Base-by-base conservation (phyloP, 2,329 filamentous ascomycete genomes). In the Colletotrichum camelliae region DNA sequence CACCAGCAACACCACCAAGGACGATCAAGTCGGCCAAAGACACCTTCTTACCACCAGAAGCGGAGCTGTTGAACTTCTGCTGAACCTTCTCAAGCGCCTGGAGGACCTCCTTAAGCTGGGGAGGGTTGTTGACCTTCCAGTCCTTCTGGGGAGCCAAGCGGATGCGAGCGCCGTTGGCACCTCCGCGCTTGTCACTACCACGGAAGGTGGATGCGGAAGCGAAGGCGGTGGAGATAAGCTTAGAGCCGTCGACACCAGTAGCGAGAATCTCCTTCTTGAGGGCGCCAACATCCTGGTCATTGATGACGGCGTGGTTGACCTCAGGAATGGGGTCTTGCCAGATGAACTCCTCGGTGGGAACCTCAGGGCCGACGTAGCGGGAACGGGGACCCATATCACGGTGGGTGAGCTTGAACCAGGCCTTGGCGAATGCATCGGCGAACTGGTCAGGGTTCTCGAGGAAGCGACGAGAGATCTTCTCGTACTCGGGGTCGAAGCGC, bases 391-490 rank as follows among this genome's bases (percentile, higher is more conserved):
- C 94, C 86, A 96, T 90, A 83, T 96, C 94, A 86, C 94, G 94
- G 87, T 96, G 94, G 37, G 94, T 88, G 57, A 96, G 90, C 91
- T 96, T 96, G 91, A 95, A 96, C 94, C 94, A 96, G 18, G 94
- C 94, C 67, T 91, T 91, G 24, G 90, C 88, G 81, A 96, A 96
- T 8, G 90, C 92, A 75, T 95, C 92, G 72, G 88, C 89, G 48
- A 96, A 89, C 87, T 94, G 85, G 64, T 94, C 89, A 2, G 93
- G 93, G 85, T 96, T 86, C 78, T 92, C 90, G 62, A 93, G 86
- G 90, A 92, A 96, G 80, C 89, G 90, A 69, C 92, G 90, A n/a
- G 93, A 90, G 82, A 96, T 94, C 90, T 95, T 95, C 86, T 94
- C 92, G 85, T 94, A 96, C 8, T 80, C 87, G 3, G 93, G 92